A percentile compares a stretch with the other conserved stretches of the same genome.
These are phyloP conservation scores for Zopfia rhizophila DNA, from an alignment of 2,329 filamentous ascomycete species.

Conservation along the genomic window DNA sequence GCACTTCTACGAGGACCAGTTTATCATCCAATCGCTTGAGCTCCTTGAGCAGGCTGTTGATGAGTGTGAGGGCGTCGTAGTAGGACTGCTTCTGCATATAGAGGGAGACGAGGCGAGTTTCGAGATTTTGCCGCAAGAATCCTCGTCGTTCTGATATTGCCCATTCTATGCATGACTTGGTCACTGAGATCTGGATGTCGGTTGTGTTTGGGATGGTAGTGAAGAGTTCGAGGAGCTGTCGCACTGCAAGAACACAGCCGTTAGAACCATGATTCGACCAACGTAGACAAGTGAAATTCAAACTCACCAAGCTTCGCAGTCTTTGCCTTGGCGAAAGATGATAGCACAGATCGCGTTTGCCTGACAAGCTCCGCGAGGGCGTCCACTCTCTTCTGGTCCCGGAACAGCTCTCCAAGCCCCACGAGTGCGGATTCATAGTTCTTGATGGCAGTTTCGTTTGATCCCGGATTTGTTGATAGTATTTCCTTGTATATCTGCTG, in stretches of 20 bases:
- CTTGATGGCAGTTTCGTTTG: conserved; percentile 85
- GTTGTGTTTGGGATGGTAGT: conserved; percentile 91
- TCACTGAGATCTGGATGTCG: conserved; percentile 93
- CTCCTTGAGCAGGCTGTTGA: conserved; percentile 95
- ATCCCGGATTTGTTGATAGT: conserved; percentile 83
- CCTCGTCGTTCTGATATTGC: conserved; percentile 92
- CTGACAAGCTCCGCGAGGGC: conserved; percentile 91
- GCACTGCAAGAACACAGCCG: conserved; percentile 69
- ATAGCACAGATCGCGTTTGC: conserved; percentile 89
- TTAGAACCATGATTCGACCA: background rate
- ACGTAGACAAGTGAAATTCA: background rate
- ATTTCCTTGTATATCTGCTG: conserved; percentile 91
- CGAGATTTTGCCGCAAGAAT: conserved; percentile 97
- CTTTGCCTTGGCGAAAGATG: conserved; percentile 98
- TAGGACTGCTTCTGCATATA: conserved; percentile 98
- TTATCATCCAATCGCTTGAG: conserved; percentile 99
- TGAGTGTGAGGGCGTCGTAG: conserved; percentile 95
- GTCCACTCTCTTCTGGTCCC: conserved; percentile 83
- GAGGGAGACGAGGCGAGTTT: conserved; percentile 91
- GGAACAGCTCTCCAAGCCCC: conserved; percentile 89
- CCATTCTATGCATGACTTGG: conserved; percentile 99
- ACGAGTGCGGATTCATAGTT: conserved; percentile 93
- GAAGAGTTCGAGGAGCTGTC: conserved; percentile 96
- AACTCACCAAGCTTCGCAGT: conserved; percentile 92
- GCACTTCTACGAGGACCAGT: conserved; percentile 95